phyloP scores from a whole-genome alignment of 352 stramenopile species.

The Globisporangium okanoganense region DNA sequence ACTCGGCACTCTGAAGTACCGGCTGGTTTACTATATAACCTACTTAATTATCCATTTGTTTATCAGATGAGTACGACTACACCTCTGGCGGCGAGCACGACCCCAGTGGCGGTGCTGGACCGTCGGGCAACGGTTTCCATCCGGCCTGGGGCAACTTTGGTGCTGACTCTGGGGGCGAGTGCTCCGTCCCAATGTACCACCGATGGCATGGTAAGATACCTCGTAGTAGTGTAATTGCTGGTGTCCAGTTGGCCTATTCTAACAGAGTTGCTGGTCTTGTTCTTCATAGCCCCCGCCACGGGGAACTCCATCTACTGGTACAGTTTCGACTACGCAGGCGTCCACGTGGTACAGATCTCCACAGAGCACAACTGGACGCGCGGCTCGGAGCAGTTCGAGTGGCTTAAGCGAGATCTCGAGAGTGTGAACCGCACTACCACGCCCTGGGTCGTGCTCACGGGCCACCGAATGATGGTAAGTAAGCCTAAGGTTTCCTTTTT shows the following conservation, averaged over 20 bases:
- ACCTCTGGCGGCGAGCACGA: slow-evolving; percentile 47
- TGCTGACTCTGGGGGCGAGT: slow-evolving; percentile 59
- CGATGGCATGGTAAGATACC: slow-evolving; percentile 55
- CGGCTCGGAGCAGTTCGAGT: slow-evolving; percentile 86
- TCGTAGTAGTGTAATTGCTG: neutral
- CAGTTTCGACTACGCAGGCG: slow-evolving; percentile 84
- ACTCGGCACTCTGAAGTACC: neutral
- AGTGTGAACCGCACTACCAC: slow-evolving; percentile 75
- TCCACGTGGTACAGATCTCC: slow-evolving; percentile 90
- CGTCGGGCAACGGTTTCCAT: slow-evolving; percentile 48
- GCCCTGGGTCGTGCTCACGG: slow-evolving; percentile 90
- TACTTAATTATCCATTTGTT: neutral
- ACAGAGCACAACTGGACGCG: slow-evolving; percentile 88
- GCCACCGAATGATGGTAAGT: slow-evolving; percentile 84
- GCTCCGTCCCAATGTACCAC: slow-evolving; percentile 61
- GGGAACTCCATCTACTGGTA: slow-evolving; percentile 83
- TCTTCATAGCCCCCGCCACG: slow-evolving; percentile 39
- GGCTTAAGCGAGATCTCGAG: slow-evolving; percentile 76
- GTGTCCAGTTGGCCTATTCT: neutral
- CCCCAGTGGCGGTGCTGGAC: slow-evolving; percentile 39
- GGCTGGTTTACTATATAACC: neutral
- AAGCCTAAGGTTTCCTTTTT: too few relatives aligned
- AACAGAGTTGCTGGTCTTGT: neutral
- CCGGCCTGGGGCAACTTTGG: slow-evolving; percentile 67
- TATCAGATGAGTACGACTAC: slow-evolving; percentile 61